A percentile compares a stretch with the other conserved stretches of the same genome.
phyloP scores from a whole-genome alignment of 192 early-diverging fungal species.

The Haplosporangium gracile region DNA sequence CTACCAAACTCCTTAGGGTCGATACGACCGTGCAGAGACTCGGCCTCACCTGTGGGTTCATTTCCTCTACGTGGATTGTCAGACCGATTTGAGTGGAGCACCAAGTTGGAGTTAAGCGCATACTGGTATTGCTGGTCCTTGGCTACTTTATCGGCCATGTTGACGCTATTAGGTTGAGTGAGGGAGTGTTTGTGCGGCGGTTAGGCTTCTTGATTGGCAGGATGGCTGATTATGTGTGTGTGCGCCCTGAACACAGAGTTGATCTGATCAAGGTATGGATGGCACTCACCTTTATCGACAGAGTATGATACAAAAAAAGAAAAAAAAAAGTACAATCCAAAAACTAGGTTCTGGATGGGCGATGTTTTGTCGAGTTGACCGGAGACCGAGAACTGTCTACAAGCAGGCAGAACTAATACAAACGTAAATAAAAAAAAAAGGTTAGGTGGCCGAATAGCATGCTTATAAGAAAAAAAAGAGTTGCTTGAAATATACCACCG shows the following conservation, averaged over 20 bases:
- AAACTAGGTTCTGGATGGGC: neutral
- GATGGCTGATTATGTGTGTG: neutral
- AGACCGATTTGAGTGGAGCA: slow-evolving; percentile 91
- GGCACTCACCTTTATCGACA: neutral
- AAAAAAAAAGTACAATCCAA: slow-evolving; percentile 4
- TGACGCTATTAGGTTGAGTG: slow-evolving; percentile 2
- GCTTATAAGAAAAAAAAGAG: neutral
- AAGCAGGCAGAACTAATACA: neutral
- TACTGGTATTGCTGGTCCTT: slow-evolving; percentile 83
- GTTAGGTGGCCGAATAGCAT: neutral
- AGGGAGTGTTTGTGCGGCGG: neutral
- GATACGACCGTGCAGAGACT: slow-evolving; percentile 90
- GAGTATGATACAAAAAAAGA: slow-evolving; percentile 1
- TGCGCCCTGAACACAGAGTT: neutral
- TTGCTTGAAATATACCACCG: neutral
- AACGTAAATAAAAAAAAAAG: neutral
- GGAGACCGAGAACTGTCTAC: neutral
- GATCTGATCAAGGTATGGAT: neutral
- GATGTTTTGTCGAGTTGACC: neutral
- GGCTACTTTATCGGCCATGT: slow-evolving; percentile 77
- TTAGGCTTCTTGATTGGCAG: neutral
- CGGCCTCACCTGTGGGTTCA: slow-evolving; percentile 96
- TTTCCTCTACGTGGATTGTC: slow-evolving; percentile 84
- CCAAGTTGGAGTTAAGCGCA: slow-evolving; percentile 95
- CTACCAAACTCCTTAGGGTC: slow-evolving; percentile 89